Evolutionary conservation across 106 monocot genomes (phyloP), one percentile per base, ranked within the genome.

Genomic region (Phalaenopsis aphrodite): DNA sequence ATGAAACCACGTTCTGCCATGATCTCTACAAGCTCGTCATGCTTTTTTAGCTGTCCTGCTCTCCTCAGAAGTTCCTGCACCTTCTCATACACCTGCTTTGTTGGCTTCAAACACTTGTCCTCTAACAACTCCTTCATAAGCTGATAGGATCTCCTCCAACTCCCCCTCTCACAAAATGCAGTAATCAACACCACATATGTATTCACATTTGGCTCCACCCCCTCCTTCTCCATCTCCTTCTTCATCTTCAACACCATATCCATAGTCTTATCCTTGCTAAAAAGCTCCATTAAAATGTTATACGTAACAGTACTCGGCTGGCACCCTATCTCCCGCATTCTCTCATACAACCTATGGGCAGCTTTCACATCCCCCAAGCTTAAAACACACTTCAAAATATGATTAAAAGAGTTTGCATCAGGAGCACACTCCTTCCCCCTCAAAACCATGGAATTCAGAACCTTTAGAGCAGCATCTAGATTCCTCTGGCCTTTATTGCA

Each of bases 181-280:
- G 87, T 81, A 12, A 94, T 85, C 39, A 99, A 79, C 55, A 87
- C 89, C 41, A 83, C 77, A 71, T 93, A 99, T 0, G 94, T 99
- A 79, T 99, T 94, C 45, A 88, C 91, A 77, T 99, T 99, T 43
- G 94, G 86, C 85, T 99, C 98, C 43, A 92, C 85, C 8, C 89
- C 91, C 45, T 93, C 88, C 71, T 82, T 84, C 48, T 91, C 98
- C 98, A 99, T 99, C 87, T 99, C 92, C 75, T 78, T 93, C 88
- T 91, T 99, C 84, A 99, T 88, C 89, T 84, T 88, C 75, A 99
- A 64, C 79, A 99, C 88, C 98, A 99, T 99, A 64, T 99, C 94
- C 77, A 87, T 91, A 16, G 92, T 92, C 86, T 91, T 87, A 72
- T 84, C 87, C 78, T 89, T 83, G 81, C 83, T 85, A 56, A 99